phyloP scores from a whole-genome alignment of 2,329 filamentous ascomycete genomes.

The Sporothrix curviconia region DNA sequence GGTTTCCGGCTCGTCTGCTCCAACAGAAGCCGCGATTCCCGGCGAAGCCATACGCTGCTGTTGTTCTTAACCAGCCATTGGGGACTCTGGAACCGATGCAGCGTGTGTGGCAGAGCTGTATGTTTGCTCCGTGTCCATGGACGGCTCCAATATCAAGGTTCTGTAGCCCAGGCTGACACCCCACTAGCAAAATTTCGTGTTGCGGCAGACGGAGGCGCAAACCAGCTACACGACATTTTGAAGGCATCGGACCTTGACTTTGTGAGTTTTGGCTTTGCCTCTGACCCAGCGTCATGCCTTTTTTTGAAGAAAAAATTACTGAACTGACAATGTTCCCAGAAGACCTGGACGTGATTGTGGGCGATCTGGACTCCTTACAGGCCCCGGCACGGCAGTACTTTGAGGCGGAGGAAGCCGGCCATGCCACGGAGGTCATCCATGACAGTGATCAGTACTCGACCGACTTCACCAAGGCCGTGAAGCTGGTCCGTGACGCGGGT shows the following conservation, averaged over 20 bases:
- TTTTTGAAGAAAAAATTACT: too few species aligned
- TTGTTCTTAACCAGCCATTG: slow-evolving; percentile 48
- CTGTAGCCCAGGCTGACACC: background rate
- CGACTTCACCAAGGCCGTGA: slow-evolving; percentile 80
- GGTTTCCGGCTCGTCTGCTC: slow-evolving; percentile 22
- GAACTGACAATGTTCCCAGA: too few species aligned
- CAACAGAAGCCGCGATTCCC: slow-evolving; percentile 5
- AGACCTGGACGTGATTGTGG: slow-evolving; percentile 66
- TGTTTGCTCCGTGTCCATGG: too few species aligned
- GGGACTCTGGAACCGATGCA: slow-evolving; percentile 40
- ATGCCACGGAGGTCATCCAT: slow-evolving; percentile 53
- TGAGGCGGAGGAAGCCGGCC: slow-evolving; percentile 35
- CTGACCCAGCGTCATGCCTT: too few species aligned
- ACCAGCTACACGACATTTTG: slow-evolving; percentile 53
- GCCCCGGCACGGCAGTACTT: slow-evolving; percentile 61
- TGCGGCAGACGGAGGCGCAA: slow-evolving; percentile 88
- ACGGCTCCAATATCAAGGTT: too few species aligned
- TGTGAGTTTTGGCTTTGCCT: slow-evolving; percentile 27
- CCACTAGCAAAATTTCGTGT: slow-evolving; percentile 36
- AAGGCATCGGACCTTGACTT: slow-evolving; percentile 23
- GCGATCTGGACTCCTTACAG: slow-evolving; percentile 81
- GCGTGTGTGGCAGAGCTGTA: slow-evolving; percentile 45
- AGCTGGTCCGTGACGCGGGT: slow-evolving; percentile 42
- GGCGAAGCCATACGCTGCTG: slow-evolving; percentile 32
- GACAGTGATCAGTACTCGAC: slow-evolving; percentile 81